Percentiles rank a stretch among this genome's conserved stretches.
Conservation (phyloP, 2,329 filamentous ascomycete species). For the Septoria linicola region DNA sequence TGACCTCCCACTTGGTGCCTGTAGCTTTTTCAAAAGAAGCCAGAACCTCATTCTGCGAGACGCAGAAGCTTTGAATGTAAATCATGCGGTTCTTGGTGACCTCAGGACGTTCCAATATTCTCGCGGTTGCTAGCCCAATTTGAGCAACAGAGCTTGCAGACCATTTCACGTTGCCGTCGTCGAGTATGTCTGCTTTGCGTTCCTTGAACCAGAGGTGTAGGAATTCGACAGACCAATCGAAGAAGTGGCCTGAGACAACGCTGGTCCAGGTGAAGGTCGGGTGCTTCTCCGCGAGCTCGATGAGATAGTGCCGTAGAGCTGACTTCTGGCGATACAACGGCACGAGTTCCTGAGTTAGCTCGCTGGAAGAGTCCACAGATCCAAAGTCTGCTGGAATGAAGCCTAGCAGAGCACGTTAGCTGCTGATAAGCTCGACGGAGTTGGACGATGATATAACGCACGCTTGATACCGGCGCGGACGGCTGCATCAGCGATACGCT, state of each 20-base stretch:
- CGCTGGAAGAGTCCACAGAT: slow-evolving; percentile 42
- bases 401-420: slow-evolving; percentile 9
- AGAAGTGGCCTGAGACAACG: slow-evolving; percentile 59
- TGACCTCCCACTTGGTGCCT: slow-evolving; percentile 52
- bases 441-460: slow-evolving; percentile 4
- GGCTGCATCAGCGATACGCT: slow-evolving; percentile 58
- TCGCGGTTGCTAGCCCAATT: slow-evolving; percentile 54
- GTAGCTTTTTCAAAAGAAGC: slow-evolving; percentile 54
- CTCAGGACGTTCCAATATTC: slow-evolving; percentile 51
- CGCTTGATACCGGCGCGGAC: slow-evolving; percentile 59
- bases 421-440: no score
- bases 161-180: slow-evolving; percentile 56
- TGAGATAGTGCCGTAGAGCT: slow-evolving; percentile 53
- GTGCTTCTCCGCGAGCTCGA: slow-evolving; percentile 39
- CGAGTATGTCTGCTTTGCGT: slow-evolving; percentile 56
- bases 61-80: slow-evolving; percentile 57
- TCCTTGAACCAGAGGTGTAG: slow-evolving; percentile 53
- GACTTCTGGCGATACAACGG: slow-evolving; percentile 55
- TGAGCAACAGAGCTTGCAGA: slow-evolving; percentile 53
- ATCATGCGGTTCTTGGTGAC: slow-evolving; percentile 60
- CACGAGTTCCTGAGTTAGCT: slow-evolving; percentile 42
- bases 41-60: slow-evolving; percentile 59
- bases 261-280: slow-evolving; percentile 58
- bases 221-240: slow-evolving; percentile 60
- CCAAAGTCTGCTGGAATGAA: slow-evolving; percentile 64